Evolutionary conservation across 331 rosid species (phyloP).

Genomic region (Prunus yedoensis): DNA sequence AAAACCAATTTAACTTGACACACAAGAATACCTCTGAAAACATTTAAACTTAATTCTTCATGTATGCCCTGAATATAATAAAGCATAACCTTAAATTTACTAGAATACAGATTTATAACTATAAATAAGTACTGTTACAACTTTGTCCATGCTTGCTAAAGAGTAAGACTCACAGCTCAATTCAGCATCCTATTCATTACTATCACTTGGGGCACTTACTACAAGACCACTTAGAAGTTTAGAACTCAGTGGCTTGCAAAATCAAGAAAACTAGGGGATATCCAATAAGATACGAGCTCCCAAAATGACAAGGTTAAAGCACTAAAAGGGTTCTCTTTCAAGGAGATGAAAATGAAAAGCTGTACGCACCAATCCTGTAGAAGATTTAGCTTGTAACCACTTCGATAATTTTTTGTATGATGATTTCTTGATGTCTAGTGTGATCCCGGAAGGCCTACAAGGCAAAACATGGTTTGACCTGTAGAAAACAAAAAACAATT

Average conservation of each 20-base stretch:
- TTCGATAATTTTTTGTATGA: constrained; percentile 87
- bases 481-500: constrained; percentile 16
- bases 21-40: background rate
- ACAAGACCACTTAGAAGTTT: too few species aligned
- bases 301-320: too few species aligned
- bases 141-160: too few species aligned
- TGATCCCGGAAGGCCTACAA: constrained; percentile 83
- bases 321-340: too few species aligned
- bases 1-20: background rate
- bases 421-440: constrained; percentile 87
- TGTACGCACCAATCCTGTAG: too few species aligned
- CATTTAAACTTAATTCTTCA: background rate
- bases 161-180: too few species aligned
- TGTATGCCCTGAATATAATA: background rate
- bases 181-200: too few species aligned
- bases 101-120: background rate
- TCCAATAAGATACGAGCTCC: too few species aligned
- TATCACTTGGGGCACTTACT: too few species aligned
- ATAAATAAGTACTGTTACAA: background rate
- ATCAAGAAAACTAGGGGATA: too few species aligned
- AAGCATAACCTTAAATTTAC: background rate
- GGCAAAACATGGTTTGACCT: constrained; percentile 91
- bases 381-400: constrained; percentile 60
- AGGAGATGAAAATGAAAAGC: too few species aligned
- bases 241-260: too few species aligned